Evolutionary conservation across 495 filamentous ascomycete species (phyloP).

Genomic region (Hypoxylon perforatum): DNA sequence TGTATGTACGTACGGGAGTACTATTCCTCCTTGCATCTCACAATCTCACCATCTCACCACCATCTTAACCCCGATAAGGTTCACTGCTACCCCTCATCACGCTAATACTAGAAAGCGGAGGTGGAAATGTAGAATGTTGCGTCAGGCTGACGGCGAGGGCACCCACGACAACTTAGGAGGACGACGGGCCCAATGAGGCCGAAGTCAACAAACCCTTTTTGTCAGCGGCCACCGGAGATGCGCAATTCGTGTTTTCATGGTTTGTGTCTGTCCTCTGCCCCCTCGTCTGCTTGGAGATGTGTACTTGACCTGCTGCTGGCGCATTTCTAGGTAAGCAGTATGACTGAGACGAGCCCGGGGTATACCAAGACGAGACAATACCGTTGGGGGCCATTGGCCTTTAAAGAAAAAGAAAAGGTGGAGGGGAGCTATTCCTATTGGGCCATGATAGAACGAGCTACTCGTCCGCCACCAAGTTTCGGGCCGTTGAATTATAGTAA

Average conservation of each 20-base stretch:
- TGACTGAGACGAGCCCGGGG: conserved; percentile 13
- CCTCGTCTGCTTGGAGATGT: conserved; percentile 4
- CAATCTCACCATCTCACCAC: no score
- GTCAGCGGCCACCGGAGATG: conserved; percentile 18
- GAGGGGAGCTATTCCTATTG: conserved; percentile 19
- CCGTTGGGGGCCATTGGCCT: conserved; percentile 32
- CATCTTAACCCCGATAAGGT: conserved; percentile 34
- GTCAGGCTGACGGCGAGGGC: conserved; percentile 37
- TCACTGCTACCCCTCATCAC: conserved; percentile 42
- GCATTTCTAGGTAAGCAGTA: conserved; percentile 9
- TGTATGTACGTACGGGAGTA: conserved; percentile 6
- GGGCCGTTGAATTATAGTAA: conserved; percentile 9
- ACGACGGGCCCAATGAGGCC: conserved; percentile 25
- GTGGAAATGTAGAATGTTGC: conserved; percentile 36
- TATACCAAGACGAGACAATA: conserved; percentile 29
- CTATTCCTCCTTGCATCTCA: conserved; percentile 33
- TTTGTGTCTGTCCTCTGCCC: conserved; percentile 13
- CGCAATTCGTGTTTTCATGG: conserved; percentile 8
- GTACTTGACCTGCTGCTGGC: background rate
- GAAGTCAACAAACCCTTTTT: conserved; percentile 15
- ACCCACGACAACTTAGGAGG: background rate
- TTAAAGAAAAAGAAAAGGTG: conserved; percentile 2
- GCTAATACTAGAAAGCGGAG: conserved; percentile 42
- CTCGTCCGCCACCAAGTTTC: conserved; percentile 12
- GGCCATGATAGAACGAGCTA: conserved; percentile 7